Evolutionary conservation across 1,284 basidiomycete genomes (phyloP), one percentile per base, ranked within the genome.

Genomic region (Jaminaea rosea): DNA sequence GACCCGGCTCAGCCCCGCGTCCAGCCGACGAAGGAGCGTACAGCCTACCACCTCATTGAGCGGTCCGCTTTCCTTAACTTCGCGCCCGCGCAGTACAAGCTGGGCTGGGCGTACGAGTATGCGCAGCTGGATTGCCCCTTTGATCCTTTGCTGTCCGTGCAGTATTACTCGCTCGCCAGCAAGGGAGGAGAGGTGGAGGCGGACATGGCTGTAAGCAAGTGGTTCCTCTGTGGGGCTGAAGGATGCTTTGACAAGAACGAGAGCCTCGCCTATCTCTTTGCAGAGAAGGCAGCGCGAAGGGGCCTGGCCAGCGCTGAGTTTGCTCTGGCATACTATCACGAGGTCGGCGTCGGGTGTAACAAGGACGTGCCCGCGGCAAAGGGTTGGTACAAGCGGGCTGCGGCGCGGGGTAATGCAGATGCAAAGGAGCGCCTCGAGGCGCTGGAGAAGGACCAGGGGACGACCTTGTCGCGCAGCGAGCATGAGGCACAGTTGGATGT

Each of bases 191-290:
- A 94, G 75, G 79, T 81, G 37, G 90, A 96, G 71, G 92, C 92
- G 0, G 90, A 96, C 74, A 92, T 97, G 89, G 90, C 88, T 6
- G 79, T 94, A 44, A 84, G 82, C 75, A 94, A 92, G 75, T 94
- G 90, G 91, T 94, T 93, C 79, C 76, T 94, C 46, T 93, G 90
- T 72, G 88, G 88, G 0, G 83, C 83, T 0, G 84, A 87, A 31
- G 82, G 82, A 21, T 78, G 76, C 47, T 93, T 96, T 64, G 87
- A 88, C 26, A 91, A 91, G 76, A 89, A 94, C 75, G 91, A 96
- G 73, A 77, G 75, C 0, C 79, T 96, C 1, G 91, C 92, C 0
- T 83, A 83, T 63, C 87, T 85, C 0, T 96, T 94, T 77, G 91
- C 91, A 0, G 86, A 90, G 60, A 93, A 93, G 75, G 88, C 91